phyloP scores from a whole-genome alignment of 2,329 filamentous ascomycete genomes.

The Fusarium nanum region DNA sequence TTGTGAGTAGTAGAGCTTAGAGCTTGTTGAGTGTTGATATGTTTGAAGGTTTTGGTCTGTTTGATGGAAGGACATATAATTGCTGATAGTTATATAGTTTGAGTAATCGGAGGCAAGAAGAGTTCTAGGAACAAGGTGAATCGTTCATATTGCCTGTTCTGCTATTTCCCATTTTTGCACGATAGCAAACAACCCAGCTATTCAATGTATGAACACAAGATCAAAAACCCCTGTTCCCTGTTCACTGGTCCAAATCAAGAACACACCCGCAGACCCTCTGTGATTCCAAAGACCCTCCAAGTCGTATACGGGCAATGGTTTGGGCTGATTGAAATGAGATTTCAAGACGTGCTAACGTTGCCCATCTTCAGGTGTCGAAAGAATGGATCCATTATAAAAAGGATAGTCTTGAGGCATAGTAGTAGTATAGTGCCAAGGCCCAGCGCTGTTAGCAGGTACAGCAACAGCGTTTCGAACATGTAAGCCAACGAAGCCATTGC shows the following conservation, averaged over 20 bases:
- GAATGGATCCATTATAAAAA: neutral
- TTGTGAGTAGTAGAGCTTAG: too few species aligned
- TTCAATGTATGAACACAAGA: neutral
- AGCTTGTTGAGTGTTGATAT: too few species aligned
- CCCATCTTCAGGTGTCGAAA: neutral
- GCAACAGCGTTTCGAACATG: neutral
- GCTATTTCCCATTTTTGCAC: too few species aligned
- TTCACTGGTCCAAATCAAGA: neutral
- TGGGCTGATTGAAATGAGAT: rapidly evolving
- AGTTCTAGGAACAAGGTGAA: neutral
- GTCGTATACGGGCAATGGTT: too few species aligned
- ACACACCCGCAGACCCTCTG: neutral
- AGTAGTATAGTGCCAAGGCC: neutral
- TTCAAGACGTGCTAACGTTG: neutral
- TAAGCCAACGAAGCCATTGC: neutral
- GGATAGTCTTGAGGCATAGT: neutral
- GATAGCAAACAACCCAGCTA: neutral
- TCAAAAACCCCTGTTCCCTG: neutral
- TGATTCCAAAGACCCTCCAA: too few species aligned
- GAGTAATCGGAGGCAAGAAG: too few species aligned
- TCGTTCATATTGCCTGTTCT: neutral
- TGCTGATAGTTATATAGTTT: too few species aligned
- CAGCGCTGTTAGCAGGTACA: neutral
- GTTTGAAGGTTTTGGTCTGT: neutral
- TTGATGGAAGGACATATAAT: neutral